Conservation (phyloP, 179 eudicot genomes). For the Dionaea muscipula region DNA sequence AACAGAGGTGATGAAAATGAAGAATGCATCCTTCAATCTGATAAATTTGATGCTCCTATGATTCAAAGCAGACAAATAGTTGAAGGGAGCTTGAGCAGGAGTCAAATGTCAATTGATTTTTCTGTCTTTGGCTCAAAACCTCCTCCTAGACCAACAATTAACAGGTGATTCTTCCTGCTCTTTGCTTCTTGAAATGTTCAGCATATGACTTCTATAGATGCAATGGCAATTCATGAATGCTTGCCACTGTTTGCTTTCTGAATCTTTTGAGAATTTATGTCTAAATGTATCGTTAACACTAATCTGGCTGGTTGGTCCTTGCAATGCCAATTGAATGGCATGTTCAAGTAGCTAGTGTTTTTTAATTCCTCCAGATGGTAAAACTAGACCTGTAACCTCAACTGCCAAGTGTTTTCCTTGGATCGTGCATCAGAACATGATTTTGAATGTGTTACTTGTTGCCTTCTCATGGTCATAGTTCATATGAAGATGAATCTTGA, state of each 20-base stretch:
- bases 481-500: too few relatives aligned
- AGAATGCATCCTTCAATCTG: constrained; percentile 34
- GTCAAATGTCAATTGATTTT: constrained; percentile 80
- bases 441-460: too few relatives aligned
- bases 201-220: constrained; percentile 4
- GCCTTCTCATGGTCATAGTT: too few relatives aligned
- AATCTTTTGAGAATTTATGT: not conserved
- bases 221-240: constrained; percentile 1
- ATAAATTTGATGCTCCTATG: constrained; percentile 41
- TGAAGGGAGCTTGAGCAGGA: constrained; percentile 42
- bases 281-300: too few relatives aligned
- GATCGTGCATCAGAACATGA: too few relatives aligned
- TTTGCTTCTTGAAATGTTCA: not conserved
- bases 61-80: constrained; percentile 35
- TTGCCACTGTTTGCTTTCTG: not conserved
- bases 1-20: constrained; percentile 52
- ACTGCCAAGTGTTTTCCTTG: too few relatives aligned
- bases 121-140: constrained; percentile 64
- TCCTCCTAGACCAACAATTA: constrained; percentile 83
- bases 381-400: too few relatives aligned
- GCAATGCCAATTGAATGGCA: too few relatives aligned
- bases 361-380: too few relatives aligned
- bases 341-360: too few relatives aligned
- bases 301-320: too few relatives aligned
- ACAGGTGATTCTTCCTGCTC: constrained; percentile 81